Conservation (phyloP, 257 asterid species). For the Perilla frutescens region DNA sequence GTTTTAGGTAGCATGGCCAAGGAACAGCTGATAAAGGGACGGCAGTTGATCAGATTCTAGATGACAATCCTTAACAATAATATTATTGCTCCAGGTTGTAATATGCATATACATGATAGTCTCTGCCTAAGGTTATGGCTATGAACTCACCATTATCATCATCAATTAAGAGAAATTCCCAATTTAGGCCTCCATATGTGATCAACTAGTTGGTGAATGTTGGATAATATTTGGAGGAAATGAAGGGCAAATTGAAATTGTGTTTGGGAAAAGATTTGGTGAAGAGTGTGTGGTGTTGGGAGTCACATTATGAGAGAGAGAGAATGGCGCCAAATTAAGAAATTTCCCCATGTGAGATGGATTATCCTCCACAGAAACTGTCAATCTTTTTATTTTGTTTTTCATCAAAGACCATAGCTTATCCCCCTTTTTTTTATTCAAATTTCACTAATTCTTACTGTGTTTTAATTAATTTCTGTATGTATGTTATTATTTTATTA, state of each 20-base stretch:
- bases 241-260: slow-evolving; percentile 19
- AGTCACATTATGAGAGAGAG: slow-evolving; percentile 31
- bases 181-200: slow-evolving; percentile 28
- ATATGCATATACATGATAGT: neutral
- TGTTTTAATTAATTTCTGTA: too few relatives aligned
- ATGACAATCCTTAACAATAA: slow-evolving; percentile 17
- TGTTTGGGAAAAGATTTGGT: slow-evolving; percentile 36
- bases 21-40: neutral
- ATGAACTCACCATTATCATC: slow-evolving; percentile 32
- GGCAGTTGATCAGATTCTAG: neutral
- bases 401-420: neutral
- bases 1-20: slow-evolving; percentile 10
- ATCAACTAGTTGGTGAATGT: slow-evolving; percentile 1
- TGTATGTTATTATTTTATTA: too few relatives aligned
- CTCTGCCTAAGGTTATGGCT: slow-evolving; percentile 15
- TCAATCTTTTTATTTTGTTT: slow-evolving; percentile 34
- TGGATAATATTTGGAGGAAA: slow-evolving; percentile 33
- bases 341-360: slow-evolving; percentile 44
- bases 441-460: neutral
- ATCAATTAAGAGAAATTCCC: slow-evolving; percentile 32
- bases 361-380: slow-evolving; percentile 57
- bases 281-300: slow-evolving; percentile 59
- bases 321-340: slow-evolving; percentile 49
- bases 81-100: slow-evolving; percentile 13
- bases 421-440: neutral